Evolutionary conservation across 2,329 filamentous ascomycete genomes (phyloP).

Genomic region (Aspergillus aculeatus): DNA sequence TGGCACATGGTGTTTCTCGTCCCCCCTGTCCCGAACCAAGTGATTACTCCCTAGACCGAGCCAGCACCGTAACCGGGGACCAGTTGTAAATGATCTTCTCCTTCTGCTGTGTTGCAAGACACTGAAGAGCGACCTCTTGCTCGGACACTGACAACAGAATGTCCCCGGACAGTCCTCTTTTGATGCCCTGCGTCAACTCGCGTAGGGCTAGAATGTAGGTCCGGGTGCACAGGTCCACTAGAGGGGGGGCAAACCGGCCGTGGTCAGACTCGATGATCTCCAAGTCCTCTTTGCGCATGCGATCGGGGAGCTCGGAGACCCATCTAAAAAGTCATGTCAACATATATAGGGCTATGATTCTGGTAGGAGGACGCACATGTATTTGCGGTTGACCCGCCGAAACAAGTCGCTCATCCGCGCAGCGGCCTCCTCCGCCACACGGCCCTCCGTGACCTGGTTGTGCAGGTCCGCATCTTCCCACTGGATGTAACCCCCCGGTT

Average conservation of each 20-base stretch:
- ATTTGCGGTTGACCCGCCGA: neutral
- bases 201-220: neutral
- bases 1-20: too few species aligned
- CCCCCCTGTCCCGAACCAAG: too few species aligned
- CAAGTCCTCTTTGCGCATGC: too few species aligned
- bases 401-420: neutral
- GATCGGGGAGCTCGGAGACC: too few species aligned
- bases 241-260: neutral
- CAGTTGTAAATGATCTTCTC: slow-evolving; percentile 12
- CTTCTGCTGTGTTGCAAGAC: neutral
- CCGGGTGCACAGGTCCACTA: neutral
- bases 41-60: too few species aligned
- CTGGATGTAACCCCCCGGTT: slow-evolving; percentile 23
- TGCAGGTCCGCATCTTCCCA: slow-evolving; percentile 22
- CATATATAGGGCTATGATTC: too few species aligned
- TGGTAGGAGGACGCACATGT: neutral
- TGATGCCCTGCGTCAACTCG: neutral
- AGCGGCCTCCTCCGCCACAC: slow-evolving; percentile 3
- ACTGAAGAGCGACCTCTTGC: neutral
- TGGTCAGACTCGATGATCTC: too few species aligned
- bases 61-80: slow-evolving; percentile 6
- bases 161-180: neutral
- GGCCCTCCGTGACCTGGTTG: slow-evolving; percentile 7
- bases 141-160: neutral
- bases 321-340: too few species aligned